phyloP scores from a whole-genome alignment of 169 alveolate species.

The Amoebophrya sp. region DNA sequence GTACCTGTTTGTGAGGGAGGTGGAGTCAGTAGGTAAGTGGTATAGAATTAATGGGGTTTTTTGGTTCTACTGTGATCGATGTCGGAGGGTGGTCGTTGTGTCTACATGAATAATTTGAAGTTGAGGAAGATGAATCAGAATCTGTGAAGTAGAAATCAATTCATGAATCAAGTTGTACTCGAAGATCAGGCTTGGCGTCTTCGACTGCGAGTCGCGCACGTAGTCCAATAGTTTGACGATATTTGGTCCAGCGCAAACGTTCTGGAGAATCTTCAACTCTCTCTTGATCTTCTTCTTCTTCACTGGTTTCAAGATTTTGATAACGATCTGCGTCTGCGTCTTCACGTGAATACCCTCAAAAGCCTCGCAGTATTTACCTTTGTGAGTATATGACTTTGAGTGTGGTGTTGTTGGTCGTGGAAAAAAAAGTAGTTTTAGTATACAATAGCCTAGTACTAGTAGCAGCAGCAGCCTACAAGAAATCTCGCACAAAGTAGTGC shows the following conservation, averaged over 20 bases:
- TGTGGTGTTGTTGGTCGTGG: no score
- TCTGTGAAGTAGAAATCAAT: background rate
- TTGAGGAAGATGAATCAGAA: background rate
- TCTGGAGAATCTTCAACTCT: slow-evolving; percentile 91
- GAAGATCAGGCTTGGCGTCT: slow-evolving; percentile 46
- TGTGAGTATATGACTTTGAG: no score
- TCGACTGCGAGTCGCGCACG: slow-evolving; percentile 87
- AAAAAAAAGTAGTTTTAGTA: no score
- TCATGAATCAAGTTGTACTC: background rate
- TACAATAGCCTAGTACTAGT: no score
- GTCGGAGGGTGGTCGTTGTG: no score
- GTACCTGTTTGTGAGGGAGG: no score
- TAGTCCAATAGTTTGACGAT: slow-evolving; percentile 83
- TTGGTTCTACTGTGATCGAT: no score
- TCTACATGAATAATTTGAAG: background rate
- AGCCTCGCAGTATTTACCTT: slow-evolving; percentile 94
- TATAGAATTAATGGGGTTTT: no score
- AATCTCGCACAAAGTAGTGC: background rate
- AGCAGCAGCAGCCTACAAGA: slow-evolving; percentile 40
- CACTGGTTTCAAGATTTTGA: slow-evolving; percentile 93
- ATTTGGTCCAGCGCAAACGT: slow-evolving; percentile 90
- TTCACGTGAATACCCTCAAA: slow-evolving; percentile 76
- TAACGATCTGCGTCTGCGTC: slow-evolving; percentile 62
- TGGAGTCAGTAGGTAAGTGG: no score
- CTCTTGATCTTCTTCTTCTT: slow-evolving; percentile 67